Percentiles rank a stretch among this genome's conserved stretches.
Conservation (phyloP, 768 basidiomycete genomes). For the Gloeopeniophorella convolvens region DNA sequence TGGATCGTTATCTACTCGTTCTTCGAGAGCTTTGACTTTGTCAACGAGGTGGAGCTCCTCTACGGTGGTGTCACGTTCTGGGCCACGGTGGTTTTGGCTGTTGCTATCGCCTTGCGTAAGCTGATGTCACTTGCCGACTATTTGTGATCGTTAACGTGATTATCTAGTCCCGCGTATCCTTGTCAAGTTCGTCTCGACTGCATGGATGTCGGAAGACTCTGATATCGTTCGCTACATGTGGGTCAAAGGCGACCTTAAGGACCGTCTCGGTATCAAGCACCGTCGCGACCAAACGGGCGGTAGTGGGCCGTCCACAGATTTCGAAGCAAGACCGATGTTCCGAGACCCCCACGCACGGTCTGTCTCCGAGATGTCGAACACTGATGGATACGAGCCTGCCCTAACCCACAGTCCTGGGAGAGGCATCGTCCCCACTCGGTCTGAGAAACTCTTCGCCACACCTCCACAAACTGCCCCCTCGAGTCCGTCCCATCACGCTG, state of each 20-base stretch:
- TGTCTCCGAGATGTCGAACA: conserved; percentile 49
- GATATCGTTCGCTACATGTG: conserved; percentile 92
- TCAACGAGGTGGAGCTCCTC: conserved; percentile 63
- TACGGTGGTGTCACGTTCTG: conserved; percentile 82
- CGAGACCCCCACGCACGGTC: conserved; percentile 56
- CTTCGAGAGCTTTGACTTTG: conserved; percentile 65
- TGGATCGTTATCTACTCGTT: conserved; percentile 89
- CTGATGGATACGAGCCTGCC: conserved; percentile 45
- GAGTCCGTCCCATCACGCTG: background rate
- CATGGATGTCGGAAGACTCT: conserved; percentile 78
- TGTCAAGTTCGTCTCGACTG: conserved; percentile 60
- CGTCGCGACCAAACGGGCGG: conserved; percentile 35
- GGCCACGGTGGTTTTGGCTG: conserved; percentile 66
- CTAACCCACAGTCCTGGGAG: conserved; percentile 28
- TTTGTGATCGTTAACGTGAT: background rate
- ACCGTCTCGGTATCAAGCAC: conserved; percentile 65
- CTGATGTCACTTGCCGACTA: background rate
- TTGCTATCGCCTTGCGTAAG: conserved; percentile 66
- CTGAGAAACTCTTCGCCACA: conserved; percentile 3
- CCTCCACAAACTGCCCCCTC: background rate
- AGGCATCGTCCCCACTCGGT: background rate
- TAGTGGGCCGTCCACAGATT: conserved; percentile 24
- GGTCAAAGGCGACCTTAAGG: conserved; percentile 79
- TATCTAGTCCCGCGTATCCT: conserved; percentile 77
- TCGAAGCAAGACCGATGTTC: conserved; percentile 72